Evolutionary conservation across 345 rosid species (phyloP).

Genomic region (Brassica juncea): DNA sequence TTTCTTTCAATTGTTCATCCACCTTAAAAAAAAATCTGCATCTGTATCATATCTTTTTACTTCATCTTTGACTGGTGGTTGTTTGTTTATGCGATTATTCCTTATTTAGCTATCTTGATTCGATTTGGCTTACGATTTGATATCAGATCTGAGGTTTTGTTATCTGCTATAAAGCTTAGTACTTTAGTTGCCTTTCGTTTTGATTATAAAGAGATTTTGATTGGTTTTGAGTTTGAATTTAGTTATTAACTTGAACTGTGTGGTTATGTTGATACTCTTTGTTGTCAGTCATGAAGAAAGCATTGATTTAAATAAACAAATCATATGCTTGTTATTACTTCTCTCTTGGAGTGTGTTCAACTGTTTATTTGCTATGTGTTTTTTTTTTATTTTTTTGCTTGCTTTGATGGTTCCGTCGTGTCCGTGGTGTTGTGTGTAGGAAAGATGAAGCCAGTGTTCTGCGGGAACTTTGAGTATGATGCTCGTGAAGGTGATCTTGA

Average conservation of each 20-base stretch:
- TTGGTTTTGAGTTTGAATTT: background rate
- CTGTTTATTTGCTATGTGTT: background rate
- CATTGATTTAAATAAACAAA: no score
- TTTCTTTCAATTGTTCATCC: background rate
- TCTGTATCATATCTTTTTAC: background rate
- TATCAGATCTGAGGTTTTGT: conserved; percentile 24
- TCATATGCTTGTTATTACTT: no score
- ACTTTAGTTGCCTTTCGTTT: background rate
- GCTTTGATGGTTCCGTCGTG: no score
- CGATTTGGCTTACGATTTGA: background rate
- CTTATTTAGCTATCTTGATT: background rate
- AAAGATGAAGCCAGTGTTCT: conserved; percentile 82
- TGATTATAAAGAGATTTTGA: background rate
- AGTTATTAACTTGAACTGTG: background rate
- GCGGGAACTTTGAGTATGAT: conserved; percentile 94
- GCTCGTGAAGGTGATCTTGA: conserved; percentile 85
- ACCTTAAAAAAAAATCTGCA: background rate
- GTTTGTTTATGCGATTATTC: background rate
- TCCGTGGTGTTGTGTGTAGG: conserved; percentile 14
- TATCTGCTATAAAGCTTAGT: background rate
- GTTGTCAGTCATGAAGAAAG: no score
- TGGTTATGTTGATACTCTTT: no score
- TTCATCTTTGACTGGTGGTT: background rate
- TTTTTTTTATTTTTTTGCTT: background rate
- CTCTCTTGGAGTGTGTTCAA: background rate